Conservation (phyloP, 1,284 basidiomycete genomes). For the Cutaneotrichosporon spelunceum region DNA sequence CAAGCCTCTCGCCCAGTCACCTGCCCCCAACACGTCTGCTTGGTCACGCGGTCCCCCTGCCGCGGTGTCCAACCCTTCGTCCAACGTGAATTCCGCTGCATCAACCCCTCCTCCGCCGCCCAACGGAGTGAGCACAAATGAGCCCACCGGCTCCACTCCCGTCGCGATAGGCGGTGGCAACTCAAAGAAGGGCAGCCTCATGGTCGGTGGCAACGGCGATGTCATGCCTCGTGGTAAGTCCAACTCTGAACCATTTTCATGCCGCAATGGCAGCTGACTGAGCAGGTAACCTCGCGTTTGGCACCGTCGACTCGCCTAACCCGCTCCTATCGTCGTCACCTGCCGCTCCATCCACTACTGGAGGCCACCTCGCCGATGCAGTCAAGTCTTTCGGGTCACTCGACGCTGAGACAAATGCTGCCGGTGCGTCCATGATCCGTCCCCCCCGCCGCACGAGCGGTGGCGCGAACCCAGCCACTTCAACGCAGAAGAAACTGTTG, state of each 20-base stretch:
- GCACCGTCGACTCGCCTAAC: slow-evolving; percentile 66
- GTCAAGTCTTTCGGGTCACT: slow-evolving; percentile 77
- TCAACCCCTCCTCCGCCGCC: slow-evolving; percentile 27
- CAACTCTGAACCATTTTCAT: neutral
- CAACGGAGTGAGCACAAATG: slow-evolving; percentile 34
- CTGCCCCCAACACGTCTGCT: slow-evolving; percentile 31
- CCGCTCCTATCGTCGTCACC: slow-evolving; percentile 51
- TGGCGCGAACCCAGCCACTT: slow-evolving; percentile 25
- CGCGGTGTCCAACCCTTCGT: slow-evolving; percentile 30
- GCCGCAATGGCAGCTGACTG: slow-evolving; percentile 5
- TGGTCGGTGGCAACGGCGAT: slow-evolving; percentile 45
- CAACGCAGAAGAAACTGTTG: slow-evolving; percentile 34
- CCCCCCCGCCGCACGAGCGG: slow-evolving; percentile 41
- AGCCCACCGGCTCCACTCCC: slow-evolving; percentile 26
- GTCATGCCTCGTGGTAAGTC: slow-evolving; percentile 39
- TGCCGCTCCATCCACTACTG: slow-evolving; percentile 50
- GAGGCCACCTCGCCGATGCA: slow-evolving; percentile 49
- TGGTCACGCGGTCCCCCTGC: slow-evolving; percentile 46
- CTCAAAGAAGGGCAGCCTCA: slow-evolving; percentile 42
- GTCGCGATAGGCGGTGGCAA: slow-evolving; percentile 35
- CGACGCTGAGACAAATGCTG: slow-evolving; percentile 55
- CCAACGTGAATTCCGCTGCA: slow-evolving; percentile 31
- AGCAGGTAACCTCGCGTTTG: slow-evolving; percentile 61
- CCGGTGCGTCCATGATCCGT: slow-evolving; percentile 36
- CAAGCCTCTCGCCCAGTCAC: slow-evolving; percentile 27